These are phyloP conservation scores for Ettlia oleoabundans DNA, from an alignment of 139 green algal genomes.

Conservation along the genomic window DNA sequence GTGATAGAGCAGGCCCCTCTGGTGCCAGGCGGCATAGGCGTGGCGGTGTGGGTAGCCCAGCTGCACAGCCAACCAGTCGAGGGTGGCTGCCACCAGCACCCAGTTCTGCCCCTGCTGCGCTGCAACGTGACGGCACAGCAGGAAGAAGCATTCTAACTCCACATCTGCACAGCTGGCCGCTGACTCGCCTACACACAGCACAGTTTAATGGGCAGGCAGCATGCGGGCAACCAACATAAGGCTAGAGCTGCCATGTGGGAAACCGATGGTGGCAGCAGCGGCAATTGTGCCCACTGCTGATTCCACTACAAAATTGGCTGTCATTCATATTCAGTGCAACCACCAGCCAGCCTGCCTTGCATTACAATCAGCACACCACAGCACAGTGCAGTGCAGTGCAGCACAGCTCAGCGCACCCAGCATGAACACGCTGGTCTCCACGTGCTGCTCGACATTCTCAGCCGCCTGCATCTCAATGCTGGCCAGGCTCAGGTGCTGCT, in stretches of 20 bases:
- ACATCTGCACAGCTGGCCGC: constrained; percentile 27
- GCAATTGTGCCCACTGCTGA: too few relatives aligned
- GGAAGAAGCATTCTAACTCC: constrained; percentile 44
- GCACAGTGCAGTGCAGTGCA: background rate
- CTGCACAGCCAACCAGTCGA: constrained; percentile 33
- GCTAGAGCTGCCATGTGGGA: too few relatives aligned
- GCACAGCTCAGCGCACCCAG: constrained; percentile 33
- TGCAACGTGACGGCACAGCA: constrained; percentile 46
- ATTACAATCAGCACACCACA: background rate
- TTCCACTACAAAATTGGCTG: too few relatives aligned
- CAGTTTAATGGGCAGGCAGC: background rate
- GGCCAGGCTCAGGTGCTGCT: constrained; percentile 20
- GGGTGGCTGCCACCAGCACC: constrained; percentile 17
- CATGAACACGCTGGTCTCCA: constrained; percentile 51
- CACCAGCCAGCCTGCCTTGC: background rate
- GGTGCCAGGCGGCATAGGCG: constrained; percentile 38
- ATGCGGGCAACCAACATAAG: background rate
- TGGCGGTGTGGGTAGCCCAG: constrained; percentile 47
- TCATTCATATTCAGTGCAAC: too few relatives aligned
- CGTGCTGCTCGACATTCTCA: constrained; percentile 36
- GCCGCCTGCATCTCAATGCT: background rate
- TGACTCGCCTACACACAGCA: constrained; percentile 22
- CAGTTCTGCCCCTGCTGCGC: background rate
- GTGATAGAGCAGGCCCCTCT: constrained; percentile 27
- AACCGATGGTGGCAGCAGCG: too few relatives aligned